Evolutionary conservation across 352 stramenopile species (phyloP).

Genomic region (Phytopythium vexans): DNA sequence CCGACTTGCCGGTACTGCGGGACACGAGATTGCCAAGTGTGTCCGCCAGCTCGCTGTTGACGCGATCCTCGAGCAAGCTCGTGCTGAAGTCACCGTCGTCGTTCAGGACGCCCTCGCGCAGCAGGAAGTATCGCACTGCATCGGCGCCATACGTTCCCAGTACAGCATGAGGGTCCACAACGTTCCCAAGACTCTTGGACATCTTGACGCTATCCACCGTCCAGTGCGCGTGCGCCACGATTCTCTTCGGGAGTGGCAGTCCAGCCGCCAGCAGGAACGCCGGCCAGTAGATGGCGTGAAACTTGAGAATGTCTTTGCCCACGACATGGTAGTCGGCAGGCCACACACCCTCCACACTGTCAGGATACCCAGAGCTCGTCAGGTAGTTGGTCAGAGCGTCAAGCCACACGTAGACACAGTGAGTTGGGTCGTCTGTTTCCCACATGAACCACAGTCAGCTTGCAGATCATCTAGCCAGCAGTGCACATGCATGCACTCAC

Average conservation of each 20-base stretch:
- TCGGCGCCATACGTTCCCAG: slow-evolving; percentile 92
- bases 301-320: slow-evolving; percentile 99
- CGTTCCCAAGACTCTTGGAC: slow-evolving; percentile 98
- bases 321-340: slow-evolving; percentile 90
- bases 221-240: slow-evolving; percentile 99
- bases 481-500: slow-evolving; percentile 5
- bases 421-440: slow-evolving; percentile 55
- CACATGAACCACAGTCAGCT: background rate
- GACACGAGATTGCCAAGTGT: slow-evolving; percentile 90
- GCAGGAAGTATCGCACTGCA: slow-evolving; percentile 91
- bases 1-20: slow-evolving; percentile 64
- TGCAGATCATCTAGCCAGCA: slow-evolving; percentile 4
- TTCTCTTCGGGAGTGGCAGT: slow-evolving; percentile 89
- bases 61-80: slow-evolving; percentile 89
- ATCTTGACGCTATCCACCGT: slow-evolving; percentile 99
- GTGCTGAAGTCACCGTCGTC: slow-evolving; percentile 92
- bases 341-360: slow-evolving; percentile 37
- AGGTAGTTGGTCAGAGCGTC: slow-evolving; percentile 99
- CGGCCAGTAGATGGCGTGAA: slow-evolving; percentile 99
- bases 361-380: slow-evolving; percentile 92
- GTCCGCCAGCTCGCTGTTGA: slow-evolving; percentile 95
- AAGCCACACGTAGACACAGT: slow-evolving; percentile 99
- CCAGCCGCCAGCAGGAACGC: slow-evolving; percentile 94
- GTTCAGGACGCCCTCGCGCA: slow-evolving; percentile 92
- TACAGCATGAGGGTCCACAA: slow-evolving; percentile 94